A percentile compares a stretch with the other conserved stretches of the same genome.
Conservation (phyloP, 352 stramenopile species). For the Halophytophthora polymorphica region DNA sequence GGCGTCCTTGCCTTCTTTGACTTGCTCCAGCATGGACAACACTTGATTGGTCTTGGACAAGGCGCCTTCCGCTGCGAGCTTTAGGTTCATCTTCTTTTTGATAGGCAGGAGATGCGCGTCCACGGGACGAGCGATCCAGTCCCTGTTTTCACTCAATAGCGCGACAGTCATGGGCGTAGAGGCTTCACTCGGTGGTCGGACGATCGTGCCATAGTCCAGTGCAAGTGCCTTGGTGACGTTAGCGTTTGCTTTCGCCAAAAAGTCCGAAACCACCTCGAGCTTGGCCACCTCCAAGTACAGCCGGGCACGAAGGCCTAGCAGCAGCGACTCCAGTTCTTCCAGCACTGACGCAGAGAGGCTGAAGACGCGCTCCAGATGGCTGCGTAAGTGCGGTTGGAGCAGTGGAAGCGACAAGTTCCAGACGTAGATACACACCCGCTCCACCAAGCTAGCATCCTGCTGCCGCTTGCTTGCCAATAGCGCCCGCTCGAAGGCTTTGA, state of each 20-base stretch:
- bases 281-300: constrained; percentile 84
- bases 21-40: constrained; percentile 62
- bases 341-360: constrained; percentile 51
- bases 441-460: constrained; percentile 67
- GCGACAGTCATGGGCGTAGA: constrained; percentile 18
- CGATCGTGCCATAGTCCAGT: constrained; percentile 55
- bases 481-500: constrained; percentile 76
- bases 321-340: constrained; percentile 79
- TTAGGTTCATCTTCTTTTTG: constrained; percentile 56
- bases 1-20: constrained; percentile 60
- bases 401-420: constrained; percentile 86
- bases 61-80: constrained; percentile 52
- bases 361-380: constrained; percentile 72
- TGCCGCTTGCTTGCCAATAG: constrained; percentile 78
- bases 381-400: constrained; percentile 66
- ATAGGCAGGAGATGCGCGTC: constrained; percentile 72
- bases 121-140: constrained; percentile 32
- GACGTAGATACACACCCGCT: constrained; percentile 72
- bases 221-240: constrained; percentile 58
- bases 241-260: constrained; percentile 73
- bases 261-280: constrained; percentile 82
- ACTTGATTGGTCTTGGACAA: constrained; percentile 39
- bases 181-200: constrained; percentile 5
- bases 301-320: constrained; percentile 73
- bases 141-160: constrained; percentile 15